Conservation (phyloP, 2,329 filamentous ascomycete genomes). For the Ascochyta fabae region DNA sequence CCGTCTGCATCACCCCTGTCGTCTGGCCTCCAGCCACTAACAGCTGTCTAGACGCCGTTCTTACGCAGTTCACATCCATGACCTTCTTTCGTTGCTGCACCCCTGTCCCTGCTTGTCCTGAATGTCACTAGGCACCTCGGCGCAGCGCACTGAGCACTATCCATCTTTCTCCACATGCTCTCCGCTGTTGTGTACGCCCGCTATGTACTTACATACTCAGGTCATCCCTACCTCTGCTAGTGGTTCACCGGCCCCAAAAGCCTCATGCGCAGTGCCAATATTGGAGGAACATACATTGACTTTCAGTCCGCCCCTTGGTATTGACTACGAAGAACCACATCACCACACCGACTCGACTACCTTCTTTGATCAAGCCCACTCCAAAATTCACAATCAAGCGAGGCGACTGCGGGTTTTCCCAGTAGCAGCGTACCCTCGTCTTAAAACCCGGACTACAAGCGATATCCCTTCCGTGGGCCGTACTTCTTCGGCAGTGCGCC, state of each 20-base stretch:
- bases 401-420: constrained; percentile 14
- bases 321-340: constrained; percentile 34
- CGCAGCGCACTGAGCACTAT: constrained; percentile 44
- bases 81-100: constrained; percentile 31
- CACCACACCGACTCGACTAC: constrained; percentile 1
- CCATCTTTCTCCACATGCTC: constrained; percentile 47
- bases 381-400: not conserved
- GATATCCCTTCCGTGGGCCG: constrained; percentile 33
- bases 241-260: constrained; percentile 35
- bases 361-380: not conserved
- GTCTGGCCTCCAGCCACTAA: constrained; percentile 34
- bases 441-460: constrained; percentile 31
- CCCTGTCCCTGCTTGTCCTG: constrained; percentile 38
- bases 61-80: constrained; percentile 32
- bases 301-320: constrained; percentile 7
- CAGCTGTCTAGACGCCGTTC: constrained; percentile 23
- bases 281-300: constrained; percentile 14
- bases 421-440: constrained; percentile 35
- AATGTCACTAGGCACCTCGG: constrained; percentile 31
- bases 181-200: constrained; percentile 39
- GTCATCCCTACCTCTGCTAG: constrained; percentile 43
- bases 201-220: constrained; percentile 41
- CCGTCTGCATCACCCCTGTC: constrained; percentile 28
- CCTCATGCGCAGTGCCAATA: constrained; percentile 23
- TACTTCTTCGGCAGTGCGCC: constrained; percentile 22